Evolutionary conservation across 2,329 filamentous ascomycete species (phyloP).

Genomic region (Penicillium glabrum): DNA sequence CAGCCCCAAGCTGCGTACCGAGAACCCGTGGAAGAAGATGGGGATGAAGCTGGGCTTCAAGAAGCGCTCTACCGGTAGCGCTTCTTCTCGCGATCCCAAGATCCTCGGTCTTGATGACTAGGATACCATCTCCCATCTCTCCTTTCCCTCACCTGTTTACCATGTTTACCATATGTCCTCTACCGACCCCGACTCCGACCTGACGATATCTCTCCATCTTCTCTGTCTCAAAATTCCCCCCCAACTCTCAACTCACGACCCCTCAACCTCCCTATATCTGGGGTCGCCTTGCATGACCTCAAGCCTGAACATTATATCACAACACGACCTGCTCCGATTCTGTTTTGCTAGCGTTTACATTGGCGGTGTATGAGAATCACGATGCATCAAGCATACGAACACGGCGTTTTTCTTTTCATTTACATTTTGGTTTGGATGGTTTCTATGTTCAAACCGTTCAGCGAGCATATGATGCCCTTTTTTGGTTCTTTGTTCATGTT

Average conservation of each 20-base stretch:
- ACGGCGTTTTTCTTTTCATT: constrained; percentile 1
- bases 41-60: constrained; percentile 50
- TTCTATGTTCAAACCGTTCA: neutral
- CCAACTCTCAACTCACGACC: constrained; percentile 7
- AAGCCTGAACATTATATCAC: constrained; percentile 8
- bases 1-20: constrained; percentile 43
- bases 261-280: neutral
- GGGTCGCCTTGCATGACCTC: constrained; percentile 1
- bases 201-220: neutral
- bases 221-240: constrained; percentile 2
- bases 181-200: neutral
- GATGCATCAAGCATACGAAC: constrained; percentile 26
- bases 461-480: constrained; percentile 5
- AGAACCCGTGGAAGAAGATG: constrained; percentile 56
- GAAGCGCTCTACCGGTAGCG: constrained; percentile 32
- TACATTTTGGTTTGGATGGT: constrained; percentile 7
- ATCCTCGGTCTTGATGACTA: constrained; percentile 23
- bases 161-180: neutral
- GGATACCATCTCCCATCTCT: neutral
- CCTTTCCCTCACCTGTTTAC: neutral
- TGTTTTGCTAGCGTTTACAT: constrained; percentile 23
- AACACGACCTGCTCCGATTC: constrained; percentile 16
- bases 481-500: constrained; percentile 9
- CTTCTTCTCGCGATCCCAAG: constrained; percentile 21
- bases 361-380: constrained; percentile 28